Base-by-base conservation (phyloP, 225 moss, liverwort and hornwort species). In the Pleurozium schreberi region DNA sequence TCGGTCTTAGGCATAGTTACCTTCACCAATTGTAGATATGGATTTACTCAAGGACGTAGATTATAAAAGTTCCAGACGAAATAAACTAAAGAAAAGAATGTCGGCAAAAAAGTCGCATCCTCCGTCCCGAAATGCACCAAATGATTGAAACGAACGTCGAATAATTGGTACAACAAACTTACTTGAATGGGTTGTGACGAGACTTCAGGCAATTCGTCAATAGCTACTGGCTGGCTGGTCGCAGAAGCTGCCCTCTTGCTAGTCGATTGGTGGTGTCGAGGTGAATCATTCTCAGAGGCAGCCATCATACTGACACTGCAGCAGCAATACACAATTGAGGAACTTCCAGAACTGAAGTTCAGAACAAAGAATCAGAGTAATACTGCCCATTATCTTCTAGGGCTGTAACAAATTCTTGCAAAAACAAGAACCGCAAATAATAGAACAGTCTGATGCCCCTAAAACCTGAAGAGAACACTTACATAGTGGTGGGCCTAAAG, bases 401-500 rank as follows among this genome's bases (percentile, higher is more conserved):
- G 34, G 57, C 38, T 38, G 61, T 33, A 11, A 53, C 34, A 80
- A 71, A 42, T 62, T 65, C 40, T 60, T 62, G 31, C 84, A 80
- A 73, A 57, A 60, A 31, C 60, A 82, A 45, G 40, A 66, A 13
- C 76, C n/a, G 55, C 22, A 12, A 83, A 78, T 82, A 27, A 84
- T 17, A n/a, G 65, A 40, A 68, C 40, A 17, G 77, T 21, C 76
- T 59, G 76, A 76, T 77, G 40, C 59, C 14, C 66, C 28, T 45
- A 53, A 42, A 76, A 81, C 47, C 64, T 65, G 12, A 88, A 58
- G 62, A 66, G 52, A 31, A 88, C 30, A 85, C 96, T 96, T 91
- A 99, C 98, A 99, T 95, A 12, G 98, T 99, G 47, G 98, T 96
- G 38, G 95, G 95, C 84, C 98, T 94, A 82, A 99, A 97, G 82